Conservation (phyloP, 176 grass and related monocot species). For the Oryza punctata region DNA sequence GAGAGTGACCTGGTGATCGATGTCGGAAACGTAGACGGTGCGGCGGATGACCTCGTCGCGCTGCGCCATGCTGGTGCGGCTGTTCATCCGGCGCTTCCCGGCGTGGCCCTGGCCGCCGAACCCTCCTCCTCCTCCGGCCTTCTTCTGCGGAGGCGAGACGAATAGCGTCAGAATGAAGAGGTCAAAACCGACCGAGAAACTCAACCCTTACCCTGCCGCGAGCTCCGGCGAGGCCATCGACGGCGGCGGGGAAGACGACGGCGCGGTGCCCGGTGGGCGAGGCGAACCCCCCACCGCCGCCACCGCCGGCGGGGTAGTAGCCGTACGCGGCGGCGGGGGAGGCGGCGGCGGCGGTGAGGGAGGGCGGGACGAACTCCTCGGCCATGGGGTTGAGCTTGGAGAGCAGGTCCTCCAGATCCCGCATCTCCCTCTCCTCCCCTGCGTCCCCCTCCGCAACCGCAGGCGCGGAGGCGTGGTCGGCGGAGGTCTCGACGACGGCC, state of each 20-base stretch:
- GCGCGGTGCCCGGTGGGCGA: constrained; percentile 38
- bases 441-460: constrained; percentile 42
- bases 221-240: constrained; percentile 37
- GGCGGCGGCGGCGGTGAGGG: constrained; percentile 43
- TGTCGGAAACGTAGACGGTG: constrained; percentile 94
- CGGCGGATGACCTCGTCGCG: constrained; percentile 88
- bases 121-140: constrained; percentile 38
- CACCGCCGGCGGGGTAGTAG: constrained; percentile 56
- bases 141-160: constrained; percentile 52
- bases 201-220: constrained; percentile 49
- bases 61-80: constrained; percentile 86
- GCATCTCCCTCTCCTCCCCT: constrained; percentile 84
- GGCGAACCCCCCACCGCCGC: constrained; percentile 30
- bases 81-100: constrained; percentile 75
- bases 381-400: constrained; percentile 99
- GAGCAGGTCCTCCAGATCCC: constrained; percentile 96
- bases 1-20: constrained; percentile 83
- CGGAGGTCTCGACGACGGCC: constrained; percentile 59
- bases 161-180: not conserved
- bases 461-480: constrained; percentile 27
- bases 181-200: not conserved
- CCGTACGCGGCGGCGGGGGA: constrained; percentile 35
- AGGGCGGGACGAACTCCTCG: constrained; percentile 95
- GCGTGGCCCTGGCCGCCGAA: constrained; percentile 46
- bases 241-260: constrained; percentile 47